A percentile compares a stretch with the other conserved stretches of the same genome.
These are phyloP conservation scores for Kwoniella sp. DNA, from an alignment of 768 basidiomycete genomes.

Conservation along the genomic window DNA sequence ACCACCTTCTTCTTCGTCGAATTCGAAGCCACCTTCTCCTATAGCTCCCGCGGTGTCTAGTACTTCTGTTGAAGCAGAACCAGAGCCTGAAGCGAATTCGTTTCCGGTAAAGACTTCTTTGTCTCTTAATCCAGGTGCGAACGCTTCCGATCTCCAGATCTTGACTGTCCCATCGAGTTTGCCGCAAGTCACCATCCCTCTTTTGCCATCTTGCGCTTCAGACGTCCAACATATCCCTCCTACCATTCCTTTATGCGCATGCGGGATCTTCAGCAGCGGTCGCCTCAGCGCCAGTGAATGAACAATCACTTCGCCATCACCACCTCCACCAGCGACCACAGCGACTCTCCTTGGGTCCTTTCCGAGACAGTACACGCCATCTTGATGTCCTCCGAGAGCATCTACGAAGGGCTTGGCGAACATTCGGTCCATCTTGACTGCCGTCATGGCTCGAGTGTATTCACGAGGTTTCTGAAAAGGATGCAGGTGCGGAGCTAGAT, in stretches of 20 bases:
- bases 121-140: slow-evolving; percentile 52
- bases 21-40: slow-evolving; percentile 40
- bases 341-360: slow-evolving; percentile 71
- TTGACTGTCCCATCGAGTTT: slow-evolving; percentile 56
- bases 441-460: slow-evolving; percentile 88
- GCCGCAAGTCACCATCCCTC: slow-evolving; percentile 54
- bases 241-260: slow-evolving; percentile 57
- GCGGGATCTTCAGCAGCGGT: slow-evolving; percentile 55
- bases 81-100: slow-evolving; percentile 40
- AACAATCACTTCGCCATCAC: slow-evolving; percentile 90
- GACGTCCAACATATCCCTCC: slow-evolving; percentile 56
- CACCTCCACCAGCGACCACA: slow-evolving; percentile 84
- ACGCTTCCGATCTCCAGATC: slow-evolving; percentile 53
- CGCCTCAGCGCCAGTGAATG: slow-evolving; percentile 61
- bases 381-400: slow-evolving; percentile 85
- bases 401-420: slow-evolving; percentile 97
- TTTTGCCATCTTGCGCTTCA: slow-evolving; percentile 49
- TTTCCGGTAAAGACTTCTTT: slow-evolving; percentile 49
- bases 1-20: slow-evolving; percentile 53
- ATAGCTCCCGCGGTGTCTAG: slow-evolving; percentile 51
- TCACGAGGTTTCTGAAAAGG: slow-evolving; percentile 92
- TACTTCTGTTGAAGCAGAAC: slow-evolving; percentile 7
- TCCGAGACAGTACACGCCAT: slow-evolving; percentile 85
- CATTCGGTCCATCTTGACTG: slow-evolving; percentile 94
- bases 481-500: slow-evolving; percentile 92